A percentile compares a stretch with the other conserved stretches of the same genome.
These are phyloP conservation scores for Fusarium neocosmosporiellum DNA, from an alignment of 2,329 filamentous ascomycete species.

Conservation along the genomic window DNA sequence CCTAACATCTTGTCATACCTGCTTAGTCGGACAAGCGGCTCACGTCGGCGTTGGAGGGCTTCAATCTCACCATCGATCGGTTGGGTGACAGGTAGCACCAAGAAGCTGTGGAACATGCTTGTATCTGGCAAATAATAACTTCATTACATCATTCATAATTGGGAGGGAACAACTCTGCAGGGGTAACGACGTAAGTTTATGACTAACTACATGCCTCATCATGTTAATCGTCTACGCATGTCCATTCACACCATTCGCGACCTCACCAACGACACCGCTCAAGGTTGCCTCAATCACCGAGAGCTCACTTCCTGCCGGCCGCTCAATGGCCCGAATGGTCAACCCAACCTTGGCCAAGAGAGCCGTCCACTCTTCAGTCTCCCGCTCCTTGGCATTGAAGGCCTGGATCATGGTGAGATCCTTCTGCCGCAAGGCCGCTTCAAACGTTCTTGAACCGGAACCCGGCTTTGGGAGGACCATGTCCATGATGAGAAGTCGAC, in stretches of 20 bases:
- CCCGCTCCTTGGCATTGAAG: conserved; percentile 25
- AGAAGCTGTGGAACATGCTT: not conserved
- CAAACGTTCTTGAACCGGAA: conserved; percentile 1
- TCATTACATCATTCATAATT: accelerated
- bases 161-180: too few relatives aligned
- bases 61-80: not conserved
- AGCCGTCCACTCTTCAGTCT: conserved; percentile 24
- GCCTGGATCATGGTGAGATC: conserved; percentile 40
- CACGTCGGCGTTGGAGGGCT: not conserved
- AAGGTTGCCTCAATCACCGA: conserved; percentile 23
- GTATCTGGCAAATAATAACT: not conserved
- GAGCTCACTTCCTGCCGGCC: conserved; percentile 26
- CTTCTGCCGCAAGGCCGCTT: conserved; percentile 22
- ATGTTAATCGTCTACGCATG: not conserved
- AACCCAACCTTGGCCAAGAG: conserved; percentile 14
- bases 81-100: not conserved
- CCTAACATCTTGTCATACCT: not conserved
- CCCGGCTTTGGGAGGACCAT: conserved; percentile 33
- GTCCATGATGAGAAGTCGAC: conserved; percentile 34
- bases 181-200: not conserved
- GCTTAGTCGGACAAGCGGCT: not conserved
- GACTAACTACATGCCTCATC: too few relatives aligned
- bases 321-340: conserved; percentile 15
- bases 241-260: not conserved
- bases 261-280: not conserved